Conservation (phyloP, 495 filamentous ascomycete genomes). For the Xylaria venustula region DNA sequence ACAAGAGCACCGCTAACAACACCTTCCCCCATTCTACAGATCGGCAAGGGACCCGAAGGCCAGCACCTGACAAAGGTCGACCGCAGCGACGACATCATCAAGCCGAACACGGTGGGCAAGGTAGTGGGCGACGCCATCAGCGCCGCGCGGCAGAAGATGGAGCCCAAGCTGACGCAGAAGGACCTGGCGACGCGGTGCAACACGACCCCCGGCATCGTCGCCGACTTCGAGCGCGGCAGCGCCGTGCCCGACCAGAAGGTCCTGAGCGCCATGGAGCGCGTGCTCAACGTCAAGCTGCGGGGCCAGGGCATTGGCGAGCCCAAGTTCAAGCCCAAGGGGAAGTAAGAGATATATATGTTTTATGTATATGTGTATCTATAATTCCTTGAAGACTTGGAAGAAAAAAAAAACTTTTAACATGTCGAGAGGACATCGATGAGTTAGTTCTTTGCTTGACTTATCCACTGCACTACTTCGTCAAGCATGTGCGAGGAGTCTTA, state of each 20-base stretch:
- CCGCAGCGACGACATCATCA: slow-evolving; percentile 95
- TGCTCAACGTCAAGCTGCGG: slow-evolving; percentile 81
- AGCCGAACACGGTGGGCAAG: slow-evolving; percentile 83
- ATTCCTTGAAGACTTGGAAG: not conserved
- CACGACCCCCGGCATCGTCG: slow-evolving; percentile 73
- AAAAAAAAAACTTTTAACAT: not conserved
- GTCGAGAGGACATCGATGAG: not conserved
- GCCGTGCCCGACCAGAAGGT: slow-evolving; percentile 85
- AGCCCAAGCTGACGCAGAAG: slow-evolving; percentile 93
- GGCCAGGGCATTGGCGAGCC: slow-evolving; percentile 74
- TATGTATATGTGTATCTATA: no score
- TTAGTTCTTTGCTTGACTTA: no score
- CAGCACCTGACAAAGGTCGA: slow-evolving; percentile 98
- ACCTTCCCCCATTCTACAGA: slow-evolving; percentile 1
- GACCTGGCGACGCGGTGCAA: slow-evolving; percentile 94
- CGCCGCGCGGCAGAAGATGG: slow-evolving; percentile 64
- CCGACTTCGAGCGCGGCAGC: slow-evolving; percentile 81
- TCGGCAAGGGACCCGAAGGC: slow-evolving; percentile 60
- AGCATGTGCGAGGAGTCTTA: no score
- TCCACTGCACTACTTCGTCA: no score
- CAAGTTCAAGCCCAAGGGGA: slow-evolving; percentile 70
- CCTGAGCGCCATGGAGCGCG: slow-evolving; percentile 73
- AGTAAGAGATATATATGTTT: slow-evolving; percentile 1
- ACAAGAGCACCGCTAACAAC: not conserved
- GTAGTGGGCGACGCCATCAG: slow-evolving; percentile 82